Base-by-base conservation (phyloP, 2,329 filamentous ascomycete genomes). In the Ophiosphaerella narmari region DNA sequence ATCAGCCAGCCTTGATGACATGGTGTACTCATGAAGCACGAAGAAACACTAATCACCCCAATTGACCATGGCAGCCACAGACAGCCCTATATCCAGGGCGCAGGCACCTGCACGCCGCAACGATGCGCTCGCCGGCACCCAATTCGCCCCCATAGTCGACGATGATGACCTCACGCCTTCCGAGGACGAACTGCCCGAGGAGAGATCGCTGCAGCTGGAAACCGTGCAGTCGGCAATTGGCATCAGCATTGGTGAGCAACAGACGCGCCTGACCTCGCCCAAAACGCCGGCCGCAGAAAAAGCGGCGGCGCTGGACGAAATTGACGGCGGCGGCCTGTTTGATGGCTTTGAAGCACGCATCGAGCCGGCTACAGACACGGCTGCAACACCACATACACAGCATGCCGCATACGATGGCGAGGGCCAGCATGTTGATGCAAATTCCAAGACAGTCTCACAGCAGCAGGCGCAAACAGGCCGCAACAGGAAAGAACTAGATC, bases 221-320 rank as follows among this genome's bases (percentile, higher is more conserved):
- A 73, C 77, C 53, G 75, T 69, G 13, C 70, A 74, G 44, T 74
- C 71, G 11, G 74, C 83, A 31, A 76, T 86, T 57, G 83, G 82
- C 2, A 76, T 86, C 60, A 85, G 83, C 63, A 84, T 86, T 54
- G 77, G 82, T 51, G 76, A 75, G 34, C 75, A 78, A 36, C 84
- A 86, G 65, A 82, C 78, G 42, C 77, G 80, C 37, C 74, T 86
- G 65, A 80, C 77, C 32, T 82, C 82, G 14, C 79, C 82, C 8
- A 75, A 76, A 36, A 86, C 82, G 4, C 82, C 83, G 1, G 80
- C 80, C 8, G 78, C 78, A 16, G 83, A 85, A 63, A 86, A 85
- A 65, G 79, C 75, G n/a, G 79, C 80, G 2, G 78, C 78, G 2
- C 70, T 86, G 59, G 80, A 82, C 52, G 72, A 76, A 31, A 56